Evolutionary conservation across 2,329 filamentous ascomycete genomes (phyloP).

Genomic region (Ilyonectria mors-panacis): DNA sequence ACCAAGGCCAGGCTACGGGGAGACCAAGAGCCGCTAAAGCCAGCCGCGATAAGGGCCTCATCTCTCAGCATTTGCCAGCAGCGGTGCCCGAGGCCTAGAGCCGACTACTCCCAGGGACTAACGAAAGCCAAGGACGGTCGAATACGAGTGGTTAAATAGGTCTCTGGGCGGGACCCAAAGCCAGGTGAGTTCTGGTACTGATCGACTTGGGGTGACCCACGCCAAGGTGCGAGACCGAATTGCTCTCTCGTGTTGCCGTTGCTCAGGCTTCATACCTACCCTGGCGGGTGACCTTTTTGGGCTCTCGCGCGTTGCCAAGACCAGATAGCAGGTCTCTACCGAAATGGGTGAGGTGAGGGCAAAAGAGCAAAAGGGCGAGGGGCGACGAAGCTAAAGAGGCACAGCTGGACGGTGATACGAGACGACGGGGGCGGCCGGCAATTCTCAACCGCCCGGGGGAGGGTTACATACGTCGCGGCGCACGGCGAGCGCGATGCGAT

Average conservation of each 20-base stretch:
- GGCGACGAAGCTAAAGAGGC: conserved; percentile 1
- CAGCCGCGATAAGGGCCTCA: conserved; percentile 18
- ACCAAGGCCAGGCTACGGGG: conserved; percentile 14
- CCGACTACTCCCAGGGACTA: conserved; percentile 15
- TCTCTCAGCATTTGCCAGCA: conserved; percentile 8
- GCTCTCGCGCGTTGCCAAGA: conserved; percentile 5
- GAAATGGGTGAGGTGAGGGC: conserved; percentile 9
- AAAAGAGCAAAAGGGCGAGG: conserved; percentile 7
- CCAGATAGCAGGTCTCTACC: conserved; percentile 6
- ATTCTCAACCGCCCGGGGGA: neutral
- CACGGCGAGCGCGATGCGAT: neutral
- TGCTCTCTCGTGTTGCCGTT: conserved; percentile 18
- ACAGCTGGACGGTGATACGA: conserved; percentile 24
- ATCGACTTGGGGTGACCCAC: conserved; percentile 5
- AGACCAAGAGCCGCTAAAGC: conserved; percentile 20
- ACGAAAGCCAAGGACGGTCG: conserved; percentile 10
- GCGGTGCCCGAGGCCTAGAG: conserved; percentile 16
- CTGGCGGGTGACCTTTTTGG: conserved; percentile 3
- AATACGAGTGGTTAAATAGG: conserved; percentile 23
- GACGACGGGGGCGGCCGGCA: conserved; percentile 4
- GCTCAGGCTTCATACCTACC: neutral
- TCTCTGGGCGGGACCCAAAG: neutral
- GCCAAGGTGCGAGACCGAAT: conserved; percentile 14
- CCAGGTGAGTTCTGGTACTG: conserved; percentile 4
- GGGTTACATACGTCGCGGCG: neutral